phyloP scores from a whole-genome alignment of 345 rosid genomes.

The Combretum micranthum region DNA sequence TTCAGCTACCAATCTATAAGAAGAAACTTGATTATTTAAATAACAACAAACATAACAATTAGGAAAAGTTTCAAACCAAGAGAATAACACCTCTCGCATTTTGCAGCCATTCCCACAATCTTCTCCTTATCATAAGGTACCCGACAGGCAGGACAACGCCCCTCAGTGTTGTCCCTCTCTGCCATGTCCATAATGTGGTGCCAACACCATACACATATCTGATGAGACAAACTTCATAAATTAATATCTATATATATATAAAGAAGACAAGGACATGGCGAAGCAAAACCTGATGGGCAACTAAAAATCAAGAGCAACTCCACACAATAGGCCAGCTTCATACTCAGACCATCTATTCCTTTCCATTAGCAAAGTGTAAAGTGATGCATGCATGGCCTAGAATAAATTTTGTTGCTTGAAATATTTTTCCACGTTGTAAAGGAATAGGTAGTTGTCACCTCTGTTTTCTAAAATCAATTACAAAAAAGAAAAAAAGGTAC shows the following conservation, averaged over 20 bases:
- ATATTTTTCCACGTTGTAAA: too few species aligned
- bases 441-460: too few species aligned
- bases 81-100: slow-evolving; percentile 57
- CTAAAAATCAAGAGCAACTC: not conserved
- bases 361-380: too few species aligned
- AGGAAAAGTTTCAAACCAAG: too few species aligned
- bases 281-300: not conserved
- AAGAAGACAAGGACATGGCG: not conserved
- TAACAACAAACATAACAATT: not conserved
- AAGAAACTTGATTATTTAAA: not conserved
- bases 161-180: slow-evolving; percentile 77
- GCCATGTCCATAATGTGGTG: slow-evolving; percentile 94
- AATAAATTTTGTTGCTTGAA: too few species aligned
- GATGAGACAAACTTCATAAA: too few species aligned
- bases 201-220: slow-evolving; percentile 99
- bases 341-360: not conserved
- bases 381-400: too few species aligned
- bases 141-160: slow-evolving; percentile 95
- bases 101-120: slow-evolving; percentile 73
- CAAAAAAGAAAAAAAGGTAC: too few species aligned
- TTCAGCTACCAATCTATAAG: slow-evolving; percentile 61
- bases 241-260: too few species aligned
- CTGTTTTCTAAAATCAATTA: too few species aligned
- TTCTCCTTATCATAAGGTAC: slow-evolving; percentile 82
- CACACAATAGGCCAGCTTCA: slow-evolving; percentile 1